These are phyloP conservation scores for Gentiana macrophylla DNA, from an alignment of 257 asterid genomes.

Conservation along the genomic window DNA sequence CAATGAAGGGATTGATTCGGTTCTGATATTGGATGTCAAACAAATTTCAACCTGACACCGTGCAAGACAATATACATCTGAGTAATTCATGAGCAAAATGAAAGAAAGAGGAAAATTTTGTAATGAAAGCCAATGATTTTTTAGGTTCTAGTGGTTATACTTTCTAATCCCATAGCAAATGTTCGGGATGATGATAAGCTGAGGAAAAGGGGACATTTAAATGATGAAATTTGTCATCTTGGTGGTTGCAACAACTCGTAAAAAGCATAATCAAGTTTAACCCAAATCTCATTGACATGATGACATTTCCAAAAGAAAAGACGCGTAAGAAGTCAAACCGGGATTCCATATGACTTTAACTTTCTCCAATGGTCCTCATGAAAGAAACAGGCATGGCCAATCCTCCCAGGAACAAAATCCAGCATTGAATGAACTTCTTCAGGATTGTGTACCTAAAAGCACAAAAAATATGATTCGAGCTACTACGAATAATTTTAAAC, in stretches of 20 bases:
- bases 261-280: no score
- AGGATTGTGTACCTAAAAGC: constrained; percentile 78
- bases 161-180: no score
- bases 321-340: constrained; percentile 34
- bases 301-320: constrained; percentile 10
- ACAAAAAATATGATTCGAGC: constrained; percentile 35
- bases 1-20: constrained; percentile 69
- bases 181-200: no score
- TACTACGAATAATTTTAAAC: constrained; percentile 19
- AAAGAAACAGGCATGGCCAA: constrained; percentile 96
- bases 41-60: constrained; percentile 84
- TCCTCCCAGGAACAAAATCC: constrained; percentile 69
- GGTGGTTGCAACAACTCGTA: no score
- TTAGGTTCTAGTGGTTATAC: no score
- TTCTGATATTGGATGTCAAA: constrained; percentile 82
- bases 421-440: constrained; percentile 76
- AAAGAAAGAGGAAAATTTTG: no score
- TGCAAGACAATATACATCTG: constrained; percentile 1
- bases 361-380: constrained; percentile 57
- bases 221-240: no score
- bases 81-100: background rate
- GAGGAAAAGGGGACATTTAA: no score
- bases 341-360: constrained; percentile 49
- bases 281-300: background rate
- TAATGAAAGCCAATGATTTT: background rate